These are phyloP conservation scores for Diddensiella transvaalensis DNA, from an alignment of 805 yeast genomes.

Conservation along the genomic window DNA sequence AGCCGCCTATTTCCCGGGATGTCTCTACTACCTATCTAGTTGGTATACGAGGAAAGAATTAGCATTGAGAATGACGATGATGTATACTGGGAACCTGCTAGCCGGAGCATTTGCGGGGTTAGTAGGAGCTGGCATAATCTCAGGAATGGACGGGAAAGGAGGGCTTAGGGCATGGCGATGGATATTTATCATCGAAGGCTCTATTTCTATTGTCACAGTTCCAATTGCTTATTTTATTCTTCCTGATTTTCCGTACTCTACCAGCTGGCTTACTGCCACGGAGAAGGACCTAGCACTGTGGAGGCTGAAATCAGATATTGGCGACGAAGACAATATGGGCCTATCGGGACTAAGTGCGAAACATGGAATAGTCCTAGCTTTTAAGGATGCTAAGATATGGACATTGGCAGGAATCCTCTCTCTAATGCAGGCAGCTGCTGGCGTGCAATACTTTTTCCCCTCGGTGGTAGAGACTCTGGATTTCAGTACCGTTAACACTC, in stretches of 20 bases:
- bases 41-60: constrained; percentile 41
- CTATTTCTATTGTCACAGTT: constrained; percentile 33
- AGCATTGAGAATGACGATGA: constrained; percentile 35
- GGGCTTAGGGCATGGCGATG: constrained; percentile 47
- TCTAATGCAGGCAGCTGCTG: constrained; percentile 49
- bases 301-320: constrained; percentile 20
- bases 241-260: constrained; percentile 43
- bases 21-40: constrained; percentile 33
- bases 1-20: constrained; percentile 40
- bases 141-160: constrained; percentile 37
- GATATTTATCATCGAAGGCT: constrained; percentile 49
- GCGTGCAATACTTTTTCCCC: constrained; percentile 61
- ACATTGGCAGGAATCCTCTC: constrained; percentile 16
- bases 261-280: constrained; percentile 38
- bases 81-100: constrained; percentile 45
- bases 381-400: constrained; percentile 25
- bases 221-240: constrained; percentile 39
- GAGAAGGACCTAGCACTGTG: constrained; percentile 24
- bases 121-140: constrained; percentile 42
- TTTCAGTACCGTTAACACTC: constrained; percentile 47
- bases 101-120: constrained; percentile 52
- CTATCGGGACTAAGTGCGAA: not conserved
- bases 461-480: constrained; percentile 55
- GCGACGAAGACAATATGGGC: constrained; percentile 9
- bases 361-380: constrained; percentile 17